Evolutionary conservation across 768 basidiomycete species (phyloP).

Genomic region (Tylopilus sp.): DNA sequence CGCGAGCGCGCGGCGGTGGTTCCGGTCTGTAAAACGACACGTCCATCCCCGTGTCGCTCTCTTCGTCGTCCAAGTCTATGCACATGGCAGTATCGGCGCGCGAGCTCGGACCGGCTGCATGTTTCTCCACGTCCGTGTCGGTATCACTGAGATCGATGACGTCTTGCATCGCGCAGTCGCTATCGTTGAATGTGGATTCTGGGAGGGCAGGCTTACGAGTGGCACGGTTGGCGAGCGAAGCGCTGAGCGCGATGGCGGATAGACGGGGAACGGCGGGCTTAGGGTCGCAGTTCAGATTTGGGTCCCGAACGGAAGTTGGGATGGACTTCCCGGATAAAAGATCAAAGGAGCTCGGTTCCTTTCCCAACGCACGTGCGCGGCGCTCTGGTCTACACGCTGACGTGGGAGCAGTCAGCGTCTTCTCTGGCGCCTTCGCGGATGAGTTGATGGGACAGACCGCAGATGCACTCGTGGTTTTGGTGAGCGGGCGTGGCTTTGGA

Average conservation of each 20-base stretch:
- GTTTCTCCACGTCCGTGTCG: slow-evolving; percentile 16
- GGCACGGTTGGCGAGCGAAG: background rate
- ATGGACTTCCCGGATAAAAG: slow-evolving; percentile 13
- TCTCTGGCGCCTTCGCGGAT: background rate
- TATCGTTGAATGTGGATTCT: background rate
- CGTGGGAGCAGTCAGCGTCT: background rate
- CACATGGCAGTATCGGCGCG: slow-evolving; percentile 4
- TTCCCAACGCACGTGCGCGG: slow-evolving; percentile 4
- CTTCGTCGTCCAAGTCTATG: slow-evolving; percentile 18
- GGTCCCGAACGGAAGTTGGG: slow-evolving; percentile 9
- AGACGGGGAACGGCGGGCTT: slow-evolving; percentile 2
- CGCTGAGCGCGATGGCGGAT: background rate
- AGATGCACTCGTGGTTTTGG: slow-evolving; percentile 17
- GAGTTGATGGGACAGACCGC: slow-evolving; percentile 1
- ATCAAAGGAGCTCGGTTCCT: slow-evolving; percentile 4
- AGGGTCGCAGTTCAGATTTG: slow-evolving; percentile 9
- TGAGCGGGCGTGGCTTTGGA: slow-evolving; percentile 5
- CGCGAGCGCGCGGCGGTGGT: background rate
- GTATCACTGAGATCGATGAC: slow-evolving; percentile 22
- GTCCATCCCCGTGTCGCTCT: slow-evolving; percentile 17
- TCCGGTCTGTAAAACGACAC: slow-evolving; percentile 13
- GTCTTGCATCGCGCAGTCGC: slow-evolving; percentile 14
- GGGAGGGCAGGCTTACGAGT: background rate
- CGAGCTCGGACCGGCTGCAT: background rate
- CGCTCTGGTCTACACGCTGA: background rate